Evolutionary conservation across 805 yeast genomes (phyloP), one percentile per base, ranked within the genome.

Genomic region (Suhomyces xylopsoci): DNA sequence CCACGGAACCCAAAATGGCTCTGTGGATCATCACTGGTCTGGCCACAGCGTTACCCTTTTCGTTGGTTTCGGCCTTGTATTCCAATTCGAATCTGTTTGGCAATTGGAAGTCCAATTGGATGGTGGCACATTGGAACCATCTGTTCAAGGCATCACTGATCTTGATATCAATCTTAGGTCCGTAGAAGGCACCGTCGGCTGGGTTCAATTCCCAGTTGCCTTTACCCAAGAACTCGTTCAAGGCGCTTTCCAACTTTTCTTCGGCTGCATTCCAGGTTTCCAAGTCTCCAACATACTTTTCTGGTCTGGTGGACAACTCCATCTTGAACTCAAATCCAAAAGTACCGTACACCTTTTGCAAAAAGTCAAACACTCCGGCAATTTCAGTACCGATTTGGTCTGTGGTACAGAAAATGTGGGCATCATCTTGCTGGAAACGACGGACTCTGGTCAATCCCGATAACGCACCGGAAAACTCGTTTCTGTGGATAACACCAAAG

Each of bases 21-120:
- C 99, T 89, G 80, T 94, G 99, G 67, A 94, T 93, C 98, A 94
- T 94, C 51, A 94, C 99, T 49, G 99, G 99, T 73, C 96, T 88
- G 53, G 81, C 82, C 62, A 79, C 79, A 56, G 81, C 82, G 58
- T 80, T 78, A 42, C 64, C 82, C 63, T 72, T 73, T 58, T 81
- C 87, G 74, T 82, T 84, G 49, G 66, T 60, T 51, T 74, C 78
- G 48, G 88, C 81, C 76, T 88, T 87, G 79, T 81, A 94, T 71
- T 88, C 91, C 62, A 94, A 82, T 63, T 88, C 96, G 68, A 94
- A 94, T 76, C 99, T 87, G 64, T 81, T 79, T 59, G 99, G 99
- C 66, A 94, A 81, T 81, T 94, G 99, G 96, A 93, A 94, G 76
- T 94, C 99, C 68, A 94, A 83, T 80, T 94, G 99, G 70, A 94